Evolutionary conservation across 257 asterid species (phyloP), one percentile per base, ranked within the genome.

Genomic region (Gentiana macrophylla): DNA sequence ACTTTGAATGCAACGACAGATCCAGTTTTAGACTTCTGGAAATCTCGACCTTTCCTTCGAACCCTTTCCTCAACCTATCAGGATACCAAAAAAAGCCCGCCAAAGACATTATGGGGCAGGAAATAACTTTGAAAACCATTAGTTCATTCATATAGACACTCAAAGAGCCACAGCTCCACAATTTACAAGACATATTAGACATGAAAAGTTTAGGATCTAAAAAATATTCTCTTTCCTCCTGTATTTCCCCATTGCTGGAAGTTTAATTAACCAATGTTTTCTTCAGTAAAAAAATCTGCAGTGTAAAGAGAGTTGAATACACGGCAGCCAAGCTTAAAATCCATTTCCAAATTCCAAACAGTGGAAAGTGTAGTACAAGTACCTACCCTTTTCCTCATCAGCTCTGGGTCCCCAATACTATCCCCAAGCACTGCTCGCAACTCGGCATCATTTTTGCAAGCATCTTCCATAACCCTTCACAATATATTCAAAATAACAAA

Each of bases 1-100:
- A 90, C 98, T 90, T 90, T 90, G 79, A 90, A 90, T 46, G 98
- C 92, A 68, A 90, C 77, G 62, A 90, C 82, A 35, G 98, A 86
- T 72, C 96, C 96, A 0, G 96, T 71, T 77, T 90, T 90, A 70
- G 98, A 84, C 78, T 87, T 86, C 51, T 80, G 77, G 64, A 86
- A 76, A 64, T 79, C 76, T 48, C 55, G 75, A 55, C 96, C 96
- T 80, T 80, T 90, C 77, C 50, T 69, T 62, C 89, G 90, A 71
- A 84, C 94, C 72, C 96, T 82, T 72, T 86, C 96, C 81, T 90
- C 96, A 52, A 90, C 87, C 98, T 86, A 71, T 79, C 65, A 74
- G 36, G 62, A 37, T 68, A 32, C 51, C 46, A 35, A 8, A 61
- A 35, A 13, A 2, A 15, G 24, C 24, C 11, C 52, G 32, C 51